Conservation (phyloP, 495 filamentous ascomycete genomes). For the Neurospora sp. region DNA sequence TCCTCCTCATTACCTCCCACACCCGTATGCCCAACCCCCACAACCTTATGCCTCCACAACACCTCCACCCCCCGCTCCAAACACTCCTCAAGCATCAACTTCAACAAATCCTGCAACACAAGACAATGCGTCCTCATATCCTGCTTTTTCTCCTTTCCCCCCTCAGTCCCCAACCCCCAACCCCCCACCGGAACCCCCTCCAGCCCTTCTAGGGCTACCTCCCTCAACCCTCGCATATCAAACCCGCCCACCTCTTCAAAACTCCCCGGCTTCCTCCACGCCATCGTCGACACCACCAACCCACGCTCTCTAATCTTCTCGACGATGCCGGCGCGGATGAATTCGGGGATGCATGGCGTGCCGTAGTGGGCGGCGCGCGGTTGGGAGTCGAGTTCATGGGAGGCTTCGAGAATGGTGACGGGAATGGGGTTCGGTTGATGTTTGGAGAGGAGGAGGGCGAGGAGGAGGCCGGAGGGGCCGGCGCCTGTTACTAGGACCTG, state of each 20-base stretch:
- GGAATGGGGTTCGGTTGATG: constrained; percentile 30
- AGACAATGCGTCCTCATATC: constrained; percentile 29
- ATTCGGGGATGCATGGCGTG: constrained; percentile 41
- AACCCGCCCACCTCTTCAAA: not conserved
- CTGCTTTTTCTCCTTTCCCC: constrained; percentile 8
- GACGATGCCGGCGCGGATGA: constrained; percentile 45
- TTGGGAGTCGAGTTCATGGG: constrained; percentile 41
- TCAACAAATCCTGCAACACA: constrained; percentile 26
- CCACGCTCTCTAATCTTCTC: constrained; percentile 41
- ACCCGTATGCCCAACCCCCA: constrained; percentile 32
- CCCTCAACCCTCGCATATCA: not conserved
- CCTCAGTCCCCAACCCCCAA: not conserved
- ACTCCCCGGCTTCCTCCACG: constrained; percentile 36
- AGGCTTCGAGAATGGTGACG: constrained; percentile 44
- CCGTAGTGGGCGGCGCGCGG: constrained; percentile 48
- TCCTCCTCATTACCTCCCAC: not conserved
- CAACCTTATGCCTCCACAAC: constrained; percentile 39
- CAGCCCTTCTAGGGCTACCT: fast-evolving
- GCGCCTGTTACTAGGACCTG: constrained; percentile 24
- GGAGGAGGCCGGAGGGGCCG: constrained; percentile 49
- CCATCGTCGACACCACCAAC: constrained; percentile 39
- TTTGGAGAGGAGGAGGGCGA: constrained; percentile 44
- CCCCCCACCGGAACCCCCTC: not conserved
- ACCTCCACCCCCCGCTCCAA: constrained; percentile 33
- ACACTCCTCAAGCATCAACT: constrained; percentile 39